Percentiles rank a stretch among this genome's conserved stretches.
Conservation (phyloP, 2,329 filamentous ascomycete species). For the Aureobasidium sp. region DNA sequence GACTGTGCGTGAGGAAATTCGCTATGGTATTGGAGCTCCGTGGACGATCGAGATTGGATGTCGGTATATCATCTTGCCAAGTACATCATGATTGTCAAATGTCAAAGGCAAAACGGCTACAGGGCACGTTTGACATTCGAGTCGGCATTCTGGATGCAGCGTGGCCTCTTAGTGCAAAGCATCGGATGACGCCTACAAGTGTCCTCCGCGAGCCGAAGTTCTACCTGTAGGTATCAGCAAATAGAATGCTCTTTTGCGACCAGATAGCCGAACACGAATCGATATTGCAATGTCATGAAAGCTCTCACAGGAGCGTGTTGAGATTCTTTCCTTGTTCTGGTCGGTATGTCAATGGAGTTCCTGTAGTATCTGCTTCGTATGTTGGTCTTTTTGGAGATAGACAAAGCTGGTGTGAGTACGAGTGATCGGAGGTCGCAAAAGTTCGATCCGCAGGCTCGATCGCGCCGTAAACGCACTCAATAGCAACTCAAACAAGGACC, state of each 20-base stretch:
- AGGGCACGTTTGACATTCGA: background rate
- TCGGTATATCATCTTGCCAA: background rate
- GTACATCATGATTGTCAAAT: background rate
- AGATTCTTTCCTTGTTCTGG: background rate
- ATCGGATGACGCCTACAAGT: slow-evolving; percentile 8
- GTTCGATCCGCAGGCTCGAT: slow-evolving; percentile 11
- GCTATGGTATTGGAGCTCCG: background rate
- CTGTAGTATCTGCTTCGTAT: background rate
- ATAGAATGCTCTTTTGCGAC: background rate
- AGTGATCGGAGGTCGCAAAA: background rate
- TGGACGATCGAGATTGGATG: background rate
- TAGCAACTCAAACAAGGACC: background rate
- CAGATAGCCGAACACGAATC: background rate
- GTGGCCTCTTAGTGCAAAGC: background rate
- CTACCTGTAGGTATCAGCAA: background rate
- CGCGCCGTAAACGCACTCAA: background rate
- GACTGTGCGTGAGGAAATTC: background rate
- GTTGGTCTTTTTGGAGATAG: too few relatives aligned
- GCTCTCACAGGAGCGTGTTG: background rate
- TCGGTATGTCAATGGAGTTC: background rate
- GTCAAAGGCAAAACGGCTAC: background rate
- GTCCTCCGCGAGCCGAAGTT: background rate
- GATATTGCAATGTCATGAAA: background rate
- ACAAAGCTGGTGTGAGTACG: background rate
- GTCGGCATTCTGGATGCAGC: background rate